Evolutionary conservation across 148 eudicot species (phyloP), one percentile per base, ranked within the genome.

Genomic region (Silene latifolia): DNA sequence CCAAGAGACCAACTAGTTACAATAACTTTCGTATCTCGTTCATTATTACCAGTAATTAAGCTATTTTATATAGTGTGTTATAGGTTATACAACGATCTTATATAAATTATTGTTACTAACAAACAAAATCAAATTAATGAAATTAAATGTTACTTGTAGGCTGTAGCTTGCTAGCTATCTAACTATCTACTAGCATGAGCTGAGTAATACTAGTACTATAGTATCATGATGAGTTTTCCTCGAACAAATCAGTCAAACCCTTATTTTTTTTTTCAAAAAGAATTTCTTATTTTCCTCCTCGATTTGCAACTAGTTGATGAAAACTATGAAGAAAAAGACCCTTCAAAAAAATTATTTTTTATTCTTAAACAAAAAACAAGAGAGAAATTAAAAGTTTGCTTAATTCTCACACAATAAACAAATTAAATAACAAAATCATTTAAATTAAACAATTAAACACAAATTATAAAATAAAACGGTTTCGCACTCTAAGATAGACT

Each of bases 241-340:
- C 68, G 76, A 66, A 65, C 76, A 2, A 66, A 66, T 76, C 70
- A 51, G 80, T 76, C 80, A 80, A 80, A 72, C 80, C 70, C 15
- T 72, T 54, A 9, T 19, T 18, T 4, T 39, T 69, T 7, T 19
- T 48, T 47, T 64, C 14, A 54, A 51, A 48, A 48, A 51, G 17
- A 51, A 18, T 47, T 77, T 1, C 44, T 24, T 63, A 58, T 75
- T 71, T 80, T 66, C 72, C 71, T 76, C 83, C 83, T 80, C 83
- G 79, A 80, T 76, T 76, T 80, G 79, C 79, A 80, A 58, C 23
- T 76, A 47, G 11, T 80, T 80, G 80, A 67, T 72, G 83, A 80
- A 80, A 80, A 80, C 83, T 76, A 80, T 76, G 83, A 47, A 76
- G 72, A 76, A 76, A 76, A 80, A 58, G 73, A 80, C 72, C 73